These are phyloP conservation scores for Phialocephala sp. DNA, from an alignment of 2,329 filamentous ascomycete species.

Conservation along the genomic window DNA sequence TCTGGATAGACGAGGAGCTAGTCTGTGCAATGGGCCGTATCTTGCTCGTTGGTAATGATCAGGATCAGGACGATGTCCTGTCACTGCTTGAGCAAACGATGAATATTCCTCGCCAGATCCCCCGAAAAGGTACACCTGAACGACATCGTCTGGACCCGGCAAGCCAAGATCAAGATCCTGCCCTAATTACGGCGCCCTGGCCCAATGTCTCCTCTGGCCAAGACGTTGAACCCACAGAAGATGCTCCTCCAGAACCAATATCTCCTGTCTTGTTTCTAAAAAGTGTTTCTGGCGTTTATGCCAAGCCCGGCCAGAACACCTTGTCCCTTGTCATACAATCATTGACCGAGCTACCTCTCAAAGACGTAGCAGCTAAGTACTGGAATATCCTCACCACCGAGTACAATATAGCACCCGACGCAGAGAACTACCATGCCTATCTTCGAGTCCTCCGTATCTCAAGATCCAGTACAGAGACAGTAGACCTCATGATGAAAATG, in stretches of 20 bases:
- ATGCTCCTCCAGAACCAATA: conserved; percentile 2
- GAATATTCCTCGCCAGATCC: conserved; percentile 64
- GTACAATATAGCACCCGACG: conserved; percentile 72
- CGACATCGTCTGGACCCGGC: conserved; percentile 18
- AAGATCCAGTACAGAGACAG: conserved; percentile 67
- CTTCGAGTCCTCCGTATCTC: conserved; percentile 70
- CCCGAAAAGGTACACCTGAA: conserved; percentile 25
- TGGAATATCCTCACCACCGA: conserved; percentile 74
- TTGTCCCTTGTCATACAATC: conserved; percentile 74
- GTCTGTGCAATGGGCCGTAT: conserved; percentile 82
- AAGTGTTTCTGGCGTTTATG: conserved; percentile 40
- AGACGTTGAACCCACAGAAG: neutral
- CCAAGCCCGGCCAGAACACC: conserved; percentile 58
- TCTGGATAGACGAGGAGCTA: conserved; percentile 78
- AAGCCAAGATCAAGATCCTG: conserved; percentile 8
- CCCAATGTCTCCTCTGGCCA: neutral
- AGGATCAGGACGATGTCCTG: conserved; percentile 74
- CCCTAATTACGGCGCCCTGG: neutral
- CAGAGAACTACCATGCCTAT: conserved; percentile 71
- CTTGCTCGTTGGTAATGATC: conserved; percentile 67
- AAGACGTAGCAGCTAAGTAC: conserved; percentile 71
- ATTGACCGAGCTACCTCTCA: conserved; percentile 63
- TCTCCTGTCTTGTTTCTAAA: neutral
- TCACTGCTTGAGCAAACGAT: conserved; percentile 82
- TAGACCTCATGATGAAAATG: conserved; percentile 63